Evolutionary conservation across 164 flowering plant species (phyloP), one percentile per base, ranked within the genome.

Genomic region (Tetracentron sinense): DNA sequence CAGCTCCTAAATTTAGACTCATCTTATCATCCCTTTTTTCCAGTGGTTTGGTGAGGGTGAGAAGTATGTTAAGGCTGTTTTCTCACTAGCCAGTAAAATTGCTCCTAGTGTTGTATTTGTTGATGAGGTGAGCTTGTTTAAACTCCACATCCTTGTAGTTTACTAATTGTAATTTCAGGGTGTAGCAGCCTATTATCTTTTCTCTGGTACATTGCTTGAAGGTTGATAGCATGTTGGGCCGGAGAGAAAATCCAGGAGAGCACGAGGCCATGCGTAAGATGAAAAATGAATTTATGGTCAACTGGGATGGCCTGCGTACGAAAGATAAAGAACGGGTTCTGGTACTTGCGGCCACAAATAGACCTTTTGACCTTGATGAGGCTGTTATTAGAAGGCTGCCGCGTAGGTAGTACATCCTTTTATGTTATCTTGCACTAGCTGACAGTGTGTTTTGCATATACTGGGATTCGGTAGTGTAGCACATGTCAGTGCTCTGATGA

Each of bases 41-140:
- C 82, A 93, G 96, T 87, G 96, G 98, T 88, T 93, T 77, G 98
- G 98, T 28, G 97, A 93, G 83, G 97, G 96, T 52, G 98, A 93
- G 77, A 93, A 93, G 75, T 88, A 85, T 81, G 96, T 88, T 48
- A 93, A 90, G 73, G 98, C 97, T 35, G 94, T 90, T 35, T 93
- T 90, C 75, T 88, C 98, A 17, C 80, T 92, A 11, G 98, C 98
- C 17, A 92, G 96, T 75, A 92, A 92, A 83, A 90, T 92, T 68
- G 80, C 98, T 53, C 98, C 98, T 27, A 85, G 93, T 73, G 93
- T 92, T 58, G 72, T 92, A 57, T 90, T 92, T 80, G 98, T 92
- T 67, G 98, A 92, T 74, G 98, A 92, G 84, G 98, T 86, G 61
- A 77, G 87, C 58, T 59, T 54, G 23, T 28, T 20, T 20, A 7